Evolutionary conservation across 129 eudicot species (phyloP).

Genomic region (Cynara cardunculus): DNA sequence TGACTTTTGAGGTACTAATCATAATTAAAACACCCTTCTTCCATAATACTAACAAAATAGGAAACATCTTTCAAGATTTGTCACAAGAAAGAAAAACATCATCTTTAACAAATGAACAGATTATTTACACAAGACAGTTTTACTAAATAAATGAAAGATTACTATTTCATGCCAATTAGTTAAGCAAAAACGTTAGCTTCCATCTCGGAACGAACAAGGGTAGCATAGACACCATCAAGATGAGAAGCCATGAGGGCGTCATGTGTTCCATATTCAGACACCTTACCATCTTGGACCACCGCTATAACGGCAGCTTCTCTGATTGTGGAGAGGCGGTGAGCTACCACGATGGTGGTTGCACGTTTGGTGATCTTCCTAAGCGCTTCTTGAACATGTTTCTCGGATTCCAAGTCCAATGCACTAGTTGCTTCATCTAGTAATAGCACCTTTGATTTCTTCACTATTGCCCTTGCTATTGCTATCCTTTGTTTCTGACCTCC

Average conservation of each 20-base stretch:
- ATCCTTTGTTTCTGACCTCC: conserved; percentile 88
- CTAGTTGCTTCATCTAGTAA: conserved; percentile 86
- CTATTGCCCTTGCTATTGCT: conserved; percentile 77
- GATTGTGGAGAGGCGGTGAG: conserved; percentile 81
- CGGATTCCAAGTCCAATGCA: conserved; percentile 84
- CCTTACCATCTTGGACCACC: conserved; percentile 58
- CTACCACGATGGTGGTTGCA: conserved; percentile 73
- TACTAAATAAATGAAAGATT: background rate
- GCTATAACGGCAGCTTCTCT: conserved; percentile 70
- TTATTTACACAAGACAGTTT: conserved; percentile 17
- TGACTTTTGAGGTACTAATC: background rate
- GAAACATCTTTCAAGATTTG: background rate
- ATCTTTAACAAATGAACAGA: background rate
- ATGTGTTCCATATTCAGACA: conserved; percentile 73
- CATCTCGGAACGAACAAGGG: conserved; percentile 63
- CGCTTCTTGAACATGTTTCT: conserved; percentile 68
- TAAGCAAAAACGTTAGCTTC: conserved; percentile 76
- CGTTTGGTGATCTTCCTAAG: conserved; percentile 58
- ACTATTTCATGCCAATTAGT: conserved; percentile 3
- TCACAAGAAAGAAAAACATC: background rate
- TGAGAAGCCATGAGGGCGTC: conserved; percentile 62
- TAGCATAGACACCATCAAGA: conserved; percentile 57
- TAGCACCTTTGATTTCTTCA: conserved; percentile 62
- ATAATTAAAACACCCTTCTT: background rate
- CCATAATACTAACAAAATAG: background rate